Base-by-base conservation (phyloP, 2,329 filamentous ascomycete genomes). In the Mycogone perniciosa region DNA sequence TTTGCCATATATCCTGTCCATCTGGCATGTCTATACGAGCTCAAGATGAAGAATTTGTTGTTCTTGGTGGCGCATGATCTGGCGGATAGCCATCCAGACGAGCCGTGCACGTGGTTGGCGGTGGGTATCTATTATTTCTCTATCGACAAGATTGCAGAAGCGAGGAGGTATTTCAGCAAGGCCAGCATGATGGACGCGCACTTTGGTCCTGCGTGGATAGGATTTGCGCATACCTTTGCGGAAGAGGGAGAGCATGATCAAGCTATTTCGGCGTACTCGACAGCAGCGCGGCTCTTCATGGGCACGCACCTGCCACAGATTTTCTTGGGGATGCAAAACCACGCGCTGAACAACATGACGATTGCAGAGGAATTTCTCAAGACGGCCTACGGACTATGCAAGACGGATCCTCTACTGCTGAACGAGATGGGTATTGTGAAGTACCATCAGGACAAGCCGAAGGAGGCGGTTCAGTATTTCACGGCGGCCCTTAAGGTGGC, bases 211-310 rank as follows among this genome's bases (percentile, higher is more conserved):
- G 93, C 93, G 3, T 99, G 93, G 93, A 97, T 99, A 57, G 93
- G 95, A 1, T 99, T 99, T 64, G 93, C 93, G 1, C 95, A 99
- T 67, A 99, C 93, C 0, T 99, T 99, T 66, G 93, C 93, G 1
- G 91, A 90, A 8, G 93, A 99, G 67, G 93, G 93, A 47, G 93
- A 99, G 68, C 91, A 97, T 67, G 93, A 99, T 66, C 93, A 99
- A 71, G 93, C 93, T 44, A 96, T 99, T 56, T 95, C 91, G 7
- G 93, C 95, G 0, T 99, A 99, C 71, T 95, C 89, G 31, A 99
- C 93, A 1, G 93, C 93, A 1, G 92, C 92, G 2, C 81, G 93
- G 37, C 74, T 99, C 0, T 99, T 99, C 69, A 95, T 96, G 75
- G 93, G 93, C 37, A 97, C 92, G 0, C 95, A 99, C 66, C 77